Base-by-base conservation (phyloP, 1,284 basidiomycete genomes). In the Volvariella surrecta region DNA sequence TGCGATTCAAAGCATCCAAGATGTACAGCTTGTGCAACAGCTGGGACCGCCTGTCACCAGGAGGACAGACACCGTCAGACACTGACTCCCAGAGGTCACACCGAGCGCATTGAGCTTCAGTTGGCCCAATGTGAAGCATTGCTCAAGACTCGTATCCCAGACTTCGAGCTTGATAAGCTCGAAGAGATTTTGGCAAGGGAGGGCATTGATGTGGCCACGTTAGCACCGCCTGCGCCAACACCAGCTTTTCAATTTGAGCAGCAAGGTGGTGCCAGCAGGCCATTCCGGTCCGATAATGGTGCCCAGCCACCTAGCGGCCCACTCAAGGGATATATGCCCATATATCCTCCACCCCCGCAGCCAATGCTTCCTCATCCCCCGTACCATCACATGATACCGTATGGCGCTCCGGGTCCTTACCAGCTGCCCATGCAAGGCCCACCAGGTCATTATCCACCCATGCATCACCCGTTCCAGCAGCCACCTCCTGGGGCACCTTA, bases 1-100 rank as follows among this genome's bases (percentile, higher is more conserved):
- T 89, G 86, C 73, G 86, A 89, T 64, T 88, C 86, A 7, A 89
- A 88, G 59, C 84, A 88, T 60, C 86, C 86, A 35, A 67, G 80
- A 60, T 89, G 86, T 57, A 83, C 83, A 10, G 83, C 87, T 24
- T 89, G 86, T 58, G 76, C 81, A 34, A 82, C 81, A 6, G 84
- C 86, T 0, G 80, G 80, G 50, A 82, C 81, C 0, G 61, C 71
- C 38, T 89, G 86, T 65, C 79, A 88, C 54, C 86, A 89, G 57
- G 87, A 89, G 56, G 87, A 89, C 64, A 68, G 86, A 43, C 83
- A 89, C 60, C 70, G 85, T 24, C 85, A 89, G 70, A 85, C 80
- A 1, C 74, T 89, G 54, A 87, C 85, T 43, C 83, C 82, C 1
- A 71, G 86, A 40, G 86, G 86, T 28, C 80, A 89, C 59, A 81